phyloP scores from a whole-genome alignment of 306 rosid genomes.

The Sicyos baderoa region DNA sequence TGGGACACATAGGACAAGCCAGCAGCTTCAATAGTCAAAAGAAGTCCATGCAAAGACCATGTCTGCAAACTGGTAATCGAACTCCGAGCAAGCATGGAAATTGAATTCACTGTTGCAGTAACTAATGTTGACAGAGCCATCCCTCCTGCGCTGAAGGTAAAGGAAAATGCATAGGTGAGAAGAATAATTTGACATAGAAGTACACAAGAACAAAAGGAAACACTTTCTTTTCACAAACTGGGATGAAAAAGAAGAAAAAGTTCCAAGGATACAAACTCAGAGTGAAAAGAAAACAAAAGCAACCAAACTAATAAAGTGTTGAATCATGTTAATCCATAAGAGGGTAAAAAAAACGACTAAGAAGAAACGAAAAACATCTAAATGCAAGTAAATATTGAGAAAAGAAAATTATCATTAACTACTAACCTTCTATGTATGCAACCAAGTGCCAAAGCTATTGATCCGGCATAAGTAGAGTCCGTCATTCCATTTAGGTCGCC shows the following conservation, averaged over 20 bases:
- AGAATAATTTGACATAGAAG: neutral
- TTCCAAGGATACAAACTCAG: too few species aligned
- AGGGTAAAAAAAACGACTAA: too few species aligned
- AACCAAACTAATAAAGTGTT: too few species aligned
- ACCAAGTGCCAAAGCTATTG: conserved; percentile 88
- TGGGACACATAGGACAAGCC: conserved; percentile 92
- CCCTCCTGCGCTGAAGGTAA: conserved; percentile 94
- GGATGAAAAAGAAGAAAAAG: too few species aligned
- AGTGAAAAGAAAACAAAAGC: too few species aligned
- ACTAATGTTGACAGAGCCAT: conserved; percentile 93
- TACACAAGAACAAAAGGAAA: neutral
- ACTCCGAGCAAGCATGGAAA: conserved; percentile 76
- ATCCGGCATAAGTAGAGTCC: conserved; percentile 69
- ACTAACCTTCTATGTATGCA: conserved; percentile 88
- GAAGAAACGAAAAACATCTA: too few species aligned
- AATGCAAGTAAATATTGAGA: too few species aligned
- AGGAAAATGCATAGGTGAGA: conserved; percentile 3
- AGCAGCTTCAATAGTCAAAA: conserved; percentile 94
- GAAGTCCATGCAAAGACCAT: conserved; percentile 98
- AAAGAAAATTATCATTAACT: conserved; percentile 1
- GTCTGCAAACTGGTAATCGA: conserved; percentile 65
- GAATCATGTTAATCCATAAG: too few species aligned
- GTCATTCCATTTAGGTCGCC: conserved; percentile 69
- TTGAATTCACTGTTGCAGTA: conserved; percentile 85
- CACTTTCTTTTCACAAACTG: too few species aligned